Evolutionary conservation across 2,329 filamentous ascomycete species (phyloP), one percentile per base, ranked within the genome.

Genomic region (Ophiobolus disseminans): DNA sequence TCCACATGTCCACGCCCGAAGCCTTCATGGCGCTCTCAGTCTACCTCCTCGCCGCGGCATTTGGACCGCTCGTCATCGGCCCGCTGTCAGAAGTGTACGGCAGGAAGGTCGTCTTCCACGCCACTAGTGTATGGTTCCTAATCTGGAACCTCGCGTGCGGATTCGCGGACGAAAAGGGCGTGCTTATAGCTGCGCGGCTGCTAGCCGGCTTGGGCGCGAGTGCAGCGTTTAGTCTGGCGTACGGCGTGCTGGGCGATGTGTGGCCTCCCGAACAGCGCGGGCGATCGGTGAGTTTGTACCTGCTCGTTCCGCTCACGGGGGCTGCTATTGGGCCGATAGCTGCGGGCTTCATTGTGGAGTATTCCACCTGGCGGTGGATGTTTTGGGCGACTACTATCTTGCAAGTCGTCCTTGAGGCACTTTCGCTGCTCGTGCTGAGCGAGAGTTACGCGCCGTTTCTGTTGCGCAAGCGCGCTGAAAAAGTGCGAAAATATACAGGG

Each of bases 401-500:
- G 34, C 62, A 64, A 47, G 57, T 49, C n/a, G 57, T 62, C 22
- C 55, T 66, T 53, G 58, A 46, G 53, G 72, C 31, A 53, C 67
- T 42, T 66, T 74, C 31, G 60, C 71, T 51, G 57, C 70, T 36
- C 62, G 74, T 52, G 41, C 66, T 38, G 64, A 54, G 60, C 14
- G 79, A 82, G 55, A 79, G 77, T 0, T 80, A 80, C 56, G 74
- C 72, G 1, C 75, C 76, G 0, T 51, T 72, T 1, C 70, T 83
- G 4, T 63, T 82, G 6, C 37, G 48, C 16, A 49, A 72, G 72
- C n/a, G 62, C 60, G 40, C 59, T n/a, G 56, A 35, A 17, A 49
- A 46, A 23, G 35, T 62, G 4, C 54, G 62, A 4, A 44, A 53
- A 65, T 84, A 90, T 49, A 88, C 82, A 54, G 78, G 83, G 4